Evolutionary conservation across 1,139 yeast genomes (phyloP).

Genomic region (Candida albicans): DNA sequence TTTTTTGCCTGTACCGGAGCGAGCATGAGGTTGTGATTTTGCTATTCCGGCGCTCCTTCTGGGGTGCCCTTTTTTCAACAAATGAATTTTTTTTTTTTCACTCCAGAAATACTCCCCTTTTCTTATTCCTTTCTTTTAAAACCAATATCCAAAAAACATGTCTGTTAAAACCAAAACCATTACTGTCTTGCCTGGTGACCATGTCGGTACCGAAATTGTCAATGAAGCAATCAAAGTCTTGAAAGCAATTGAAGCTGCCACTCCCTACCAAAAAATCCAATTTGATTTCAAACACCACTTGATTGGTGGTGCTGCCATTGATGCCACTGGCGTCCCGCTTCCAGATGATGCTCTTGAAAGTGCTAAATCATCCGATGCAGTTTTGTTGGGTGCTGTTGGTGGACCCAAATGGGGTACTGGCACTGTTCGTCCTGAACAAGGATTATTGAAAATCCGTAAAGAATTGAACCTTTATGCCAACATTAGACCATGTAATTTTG

Average conservation of each 20-base stretch:
- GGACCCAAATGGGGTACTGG: constrained; percentile 99
- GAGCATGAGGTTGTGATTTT: not conserved
- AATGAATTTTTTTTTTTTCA: not conserved
- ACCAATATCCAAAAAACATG: constrained; percentile 11
- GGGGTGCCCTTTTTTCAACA: not conserved
- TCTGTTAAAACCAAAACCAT: constrained; percentile 54
- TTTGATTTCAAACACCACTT: constrained; percentile 80
- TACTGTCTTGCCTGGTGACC: constrained; percentile 94
- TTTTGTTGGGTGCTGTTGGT: constrained; percentile 94
- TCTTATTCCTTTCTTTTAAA: constrained; percentile 1
- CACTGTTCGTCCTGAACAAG: constrained; percentile 94
- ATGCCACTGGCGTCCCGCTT: constrained; percentile 90
- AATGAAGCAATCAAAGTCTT: constrained; percentile 90
- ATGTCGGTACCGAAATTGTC: constrained; percentile 89
- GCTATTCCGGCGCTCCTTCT: not conserved
- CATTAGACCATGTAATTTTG: constrained; percentile 94
- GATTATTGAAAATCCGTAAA: constrained; percentile 87
- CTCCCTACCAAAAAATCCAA: constrained; percentile 54
- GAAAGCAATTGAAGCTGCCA: constrained; percentile 66
- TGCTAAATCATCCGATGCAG: constrained; percentile 90
- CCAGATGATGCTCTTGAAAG: constrained; percentile 86
- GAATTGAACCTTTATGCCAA: constrained; percentile 93
- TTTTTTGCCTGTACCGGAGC: not conserved
- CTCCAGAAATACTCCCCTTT: not conserved
- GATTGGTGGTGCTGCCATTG: constrained; percentile 98